phyloP scores from a whole-genome alignment of 805 yeast species.

The Saccharomycopsis sp. region DNA sequence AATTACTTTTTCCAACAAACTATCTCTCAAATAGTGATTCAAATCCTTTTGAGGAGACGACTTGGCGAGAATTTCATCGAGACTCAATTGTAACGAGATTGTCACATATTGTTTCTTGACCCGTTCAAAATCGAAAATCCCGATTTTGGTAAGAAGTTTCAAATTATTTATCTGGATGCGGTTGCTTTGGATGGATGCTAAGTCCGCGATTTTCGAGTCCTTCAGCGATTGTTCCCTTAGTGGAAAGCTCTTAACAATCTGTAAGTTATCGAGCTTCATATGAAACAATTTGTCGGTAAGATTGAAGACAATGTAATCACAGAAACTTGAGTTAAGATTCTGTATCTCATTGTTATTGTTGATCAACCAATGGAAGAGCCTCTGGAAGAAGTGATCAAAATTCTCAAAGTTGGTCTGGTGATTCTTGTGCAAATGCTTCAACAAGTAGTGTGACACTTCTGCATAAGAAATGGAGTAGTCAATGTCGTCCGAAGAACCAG shows the following conservation, averaged over 20 bases:
- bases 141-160: constrained; percentile 69
- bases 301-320: constrained; percentile 39
- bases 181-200: constrained; percentile 16
- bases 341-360: constrained; percentile 30
- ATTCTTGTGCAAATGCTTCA: constrained; percentile 40
- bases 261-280: constrained; percentile 29
- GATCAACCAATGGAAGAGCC: constrained; percentile 39
- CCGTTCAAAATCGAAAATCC: constrained; percentile 89
- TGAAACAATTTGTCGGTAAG: constrained; percentile 26
- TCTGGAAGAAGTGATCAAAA: constrained; percentile 37
- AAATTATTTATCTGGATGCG: constrained; percentile 40
- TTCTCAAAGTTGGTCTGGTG: constrained; percentile 33
- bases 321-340: constrained; percentile 35
- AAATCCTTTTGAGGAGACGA: constrained; percentile 16
- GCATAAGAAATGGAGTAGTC: constrained; percentile 85
- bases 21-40: constrained; percentile 22
- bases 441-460: constrained; percentile 62
- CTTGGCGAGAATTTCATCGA: constrained; percentile 26
- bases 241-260: constrained; percentile 4
- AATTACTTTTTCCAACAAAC: constrained; percentile 44
- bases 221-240: not conserved
- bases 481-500: constrained; percentile 79
- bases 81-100: constrained; percentile 45
- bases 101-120: constrained; percentile 69
- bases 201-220: not conserved